Conservation (phyloP, 2,329 filamentous ascomycete genomes). For the Pyrenochaeta sp. region DNA sequence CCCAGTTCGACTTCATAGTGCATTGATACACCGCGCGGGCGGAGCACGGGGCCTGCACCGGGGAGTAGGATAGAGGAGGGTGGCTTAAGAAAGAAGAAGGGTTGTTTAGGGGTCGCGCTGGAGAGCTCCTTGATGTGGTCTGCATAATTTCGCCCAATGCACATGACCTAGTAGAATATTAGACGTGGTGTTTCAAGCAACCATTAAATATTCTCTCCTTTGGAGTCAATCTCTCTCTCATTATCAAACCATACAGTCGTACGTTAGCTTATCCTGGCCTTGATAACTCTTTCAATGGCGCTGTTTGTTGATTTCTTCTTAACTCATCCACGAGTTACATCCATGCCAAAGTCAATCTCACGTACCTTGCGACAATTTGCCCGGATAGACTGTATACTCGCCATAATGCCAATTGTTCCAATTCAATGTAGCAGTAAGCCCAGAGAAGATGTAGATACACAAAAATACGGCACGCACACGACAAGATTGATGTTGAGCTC, state of each 20-base stretch:
- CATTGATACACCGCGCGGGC: slow-evolving; percentile 82
- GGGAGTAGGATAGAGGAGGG: slow-evolving; percentile 84
- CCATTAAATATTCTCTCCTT: background rate
- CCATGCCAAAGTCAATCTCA: background rate
- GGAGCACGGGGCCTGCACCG: slow-evolving; percentile 78
- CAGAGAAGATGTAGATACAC: background rate
- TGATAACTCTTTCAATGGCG: background rate
- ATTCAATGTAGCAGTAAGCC: background rate
- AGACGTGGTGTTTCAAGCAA: slow-evolving; percentile 2
- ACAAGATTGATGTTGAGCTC: background rate
- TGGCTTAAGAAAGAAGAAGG: slow-evolving; percentile 99
- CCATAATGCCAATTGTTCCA: slow-evolving; percentile 28
- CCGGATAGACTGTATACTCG: slow-evolving; percentile 49
- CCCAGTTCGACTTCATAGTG: slow-evolving; percentile 97
- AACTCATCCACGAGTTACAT: background rate
- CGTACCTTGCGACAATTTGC: slow-evolving; percentile 58
- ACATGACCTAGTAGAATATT: slow-evolving; percentile 71
- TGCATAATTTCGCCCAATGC: slow-evolving; percentile 96
- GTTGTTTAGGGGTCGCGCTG: slow-evolving; percentile 86
- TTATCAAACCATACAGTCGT: background rate
- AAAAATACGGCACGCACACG: background rate
- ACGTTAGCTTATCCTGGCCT: background rate
- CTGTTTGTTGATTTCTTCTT: background rate
- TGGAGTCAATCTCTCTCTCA: background rate
- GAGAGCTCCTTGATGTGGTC: slow-evolving; percentile 95